Conservation (phyloP, 225 moss, liverwort and hornwort species). For the Polytrichum commune region DNA sequence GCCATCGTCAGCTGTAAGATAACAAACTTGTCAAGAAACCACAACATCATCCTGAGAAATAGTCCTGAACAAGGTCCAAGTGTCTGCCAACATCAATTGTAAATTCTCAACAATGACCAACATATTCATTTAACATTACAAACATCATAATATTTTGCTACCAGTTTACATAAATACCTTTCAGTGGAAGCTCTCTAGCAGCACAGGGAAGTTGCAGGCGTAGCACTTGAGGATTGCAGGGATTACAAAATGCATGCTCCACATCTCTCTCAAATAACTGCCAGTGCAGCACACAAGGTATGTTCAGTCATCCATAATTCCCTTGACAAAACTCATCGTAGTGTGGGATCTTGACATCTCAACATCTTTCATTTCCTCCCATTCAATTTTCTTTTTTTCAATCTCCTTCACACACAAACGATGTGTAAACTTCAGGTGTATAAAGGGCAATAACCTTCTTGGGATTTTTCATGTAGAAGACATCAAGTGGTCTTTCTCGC, state of each 20-base stretch:
- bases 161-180: conserved; percentile 23
- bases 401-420: not conserved
- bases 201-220: conserved; percentile 64
- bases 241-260: conserved; percentile 66
- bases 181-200: conserved; percentile 54
- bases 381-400: not conserved
- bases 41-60: too few species aligned
- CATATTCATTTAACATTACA: not conserved
- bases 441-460: conserved; percentile 27
- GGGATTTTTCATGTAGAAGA: conserved; percentile 62
- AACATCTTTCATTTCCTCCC: too few species aligned
- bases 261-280: conserved; percentile 64
- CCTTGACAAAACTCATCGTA: too few species aligned
- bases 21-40: too few species aligned
- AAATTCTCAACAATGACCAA: too few species aligned
- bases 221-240: conserved; percentile 51
- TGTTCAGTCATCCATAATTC: not conserved
- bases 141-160: not conserved
- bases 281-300: not conserved
- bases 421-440: conserved; percentile 2
- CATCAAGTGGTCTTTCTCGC: conserved; percentile 53
- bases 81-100: too few species aligned
- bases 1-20: conserved; percentile 33
- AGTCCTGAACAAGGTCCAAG: too few species aligned
- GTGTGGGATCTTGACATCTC: too few species aligned